Evolutionary conservation across 352 stramenopile species (phyloP).

Genomic region (Pythium phragmiticola): DNA sequence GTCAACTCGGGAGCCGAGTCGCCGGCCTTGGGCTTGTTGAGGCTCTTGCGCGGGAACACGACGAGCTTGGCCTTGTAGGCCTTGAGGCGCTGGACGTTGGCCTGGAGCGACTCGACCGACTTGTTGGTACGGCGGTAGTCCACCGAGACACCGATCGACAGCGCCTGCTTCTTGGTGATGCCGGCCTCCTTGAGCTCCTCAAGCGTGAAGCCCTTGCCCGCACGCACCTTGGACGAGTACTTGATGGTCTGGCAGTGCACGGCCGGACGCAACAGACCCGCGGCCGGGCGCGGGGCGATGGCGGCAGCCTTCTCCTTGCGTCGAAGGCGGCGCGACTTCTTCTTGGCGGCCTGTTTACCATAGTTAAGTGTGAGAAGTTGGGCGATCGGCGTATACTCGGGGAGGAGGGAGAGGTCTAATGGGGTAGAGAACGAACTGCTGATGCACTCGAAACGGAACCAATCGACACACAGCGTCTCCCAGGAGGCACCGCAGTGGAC

Average conservation of each 20-base stretch:
- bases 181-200: slow-evolving; percentile 98
- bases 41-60: slow-evolving; percentile 97
- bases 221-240: slow-evolving; percentile 98
- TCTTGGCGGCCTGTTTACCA: slow-evolving; percentile 94
- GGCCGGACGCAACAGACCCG: slow-evolving; percentile 94
- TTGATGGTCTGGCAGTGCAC: slow-evolving; percentile 98
- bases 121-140: slow-evolving; percentile 98
- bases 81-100: slow-evolving; percentile 98
- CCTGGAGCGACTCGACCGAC: slow-evolving; percentile 93
- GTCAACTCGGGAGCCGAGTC: slow-evolving; percentile 91
- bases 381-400: background rate
- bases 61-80: slow-evolving; percentile 99
- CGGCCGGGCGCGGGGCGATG: slow-evolving; percentile 95
- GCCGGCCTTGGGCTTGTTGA: slow-evolving; percentile 94
- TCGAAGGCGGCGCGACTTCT: slow-evolving; percentile 93
- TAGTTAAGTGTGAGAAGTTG: slow-evolving; percentile 27
- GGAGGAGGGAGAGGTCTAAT: background rate
- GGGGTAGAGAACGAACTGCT: background rate
- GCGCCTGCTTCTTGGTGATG: slow-evolving; percentile 94
- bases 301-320: slow-evolving; percentile 97
- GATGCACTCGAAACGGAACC: background rate
- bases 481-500: background rate
- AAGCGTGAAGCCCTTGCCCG: slow-evolving; percentile 98
- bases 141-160: slow-evolving; percentile 98
- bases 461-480: background rate